Base-by-base conservation (phyloP, 1,284 basidiomycete genomes). In the Cutaneotrichosporon spelunceum region DNA sequence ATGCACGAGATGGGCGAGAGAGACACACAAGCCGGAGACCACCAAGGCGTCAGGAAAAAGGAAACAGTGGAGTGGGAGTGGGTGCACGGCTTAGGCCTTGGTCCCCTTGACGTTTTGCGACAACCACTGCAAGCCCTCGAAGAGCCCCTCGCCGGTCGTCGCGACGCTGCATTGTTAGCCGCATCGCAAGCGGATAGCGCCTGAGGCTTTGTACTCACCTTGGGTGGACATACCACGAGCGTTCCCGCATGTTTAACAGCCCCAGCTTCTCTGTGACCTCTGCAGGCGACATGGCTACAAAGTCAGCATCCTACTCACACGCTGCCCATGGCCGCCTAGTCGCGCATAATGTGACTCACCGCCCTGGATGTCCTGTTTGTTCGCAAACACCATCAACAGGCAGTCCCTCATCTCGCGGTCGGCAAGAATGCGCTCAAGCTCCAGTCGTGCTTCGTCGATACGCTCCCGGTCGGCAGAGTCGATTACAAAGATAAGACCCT, bases 391-490 rank as follows among this genome's bases (percentile, higher is more conserved):
- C 65, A 99, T 87, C 74, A 99, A 78, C 62, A 98, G 79, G 75
- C 94, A 98, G 70, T 98, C 93, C 80, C 91, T 91, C 95, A 99
- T 98, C 80, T 99, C 96, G 66, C 95, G 83, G 79, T 99, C 95
- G 66, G 90, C 90, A 76, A 99, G 84, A 81, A 99, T 99, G 60
- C 94, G 86, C 76, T 99, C 95, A 54, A 99, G 82, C 80, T 99
- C 95, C 75, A 92, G 89, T 72, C 93, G 88, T 42, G 95, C 96
- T 80, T 99, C 96, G 74, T 97, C 94, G 73, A 99, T 89, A 66
- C 95, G 86, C 72, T 95, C 93, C 59, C 92, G 83, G 79, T 99
- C 95, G 73, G 93, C 82, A 45, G 82, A 84, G 72, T 87, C 85
- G 56, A 86, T 85, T 30, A 86, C 85, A 66, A 85, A 86, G 67